Evolutionary conservation across 1,139 yeast genomes (phyloP), one percentile per base, ranked within the genome.

Genomic region (Wickerhamomyces sp.): DNA sequence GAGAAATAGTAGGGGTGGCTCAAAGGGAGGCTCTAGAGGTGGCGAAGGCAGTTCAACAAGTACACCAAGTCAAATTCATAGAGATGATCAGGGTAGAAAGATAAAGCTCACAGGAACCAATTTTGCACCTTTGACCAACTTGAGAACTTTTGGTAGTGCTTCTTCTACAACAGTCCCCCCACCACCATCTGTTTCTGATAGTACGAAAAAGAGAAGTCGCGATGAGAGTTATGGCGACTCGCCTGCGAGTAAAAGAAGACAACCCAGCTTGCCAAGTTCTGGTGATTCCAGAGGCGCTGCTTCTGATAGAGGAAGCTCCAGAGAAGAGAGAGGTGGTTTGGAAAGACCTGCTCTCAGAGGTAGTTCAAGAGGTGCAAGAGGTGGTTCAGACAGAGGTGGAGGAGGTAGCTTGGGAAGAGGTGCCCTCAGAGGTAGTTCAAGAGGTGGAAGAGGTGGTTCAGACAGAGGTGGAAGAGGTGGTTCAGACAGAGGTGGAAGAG

Each of bases 21-120:
- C 12, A 5, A 18, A 23, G 10, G 23, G 36, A 11, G 25, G 28
- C 19, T 10, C 12, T 6, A 18, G 26, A n/a, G 22, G 32, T 11
- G 12, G 21, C 7, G 10, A 19, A 6, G 17, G 19, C 15, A 6
- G 12, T 23, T 23, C 24, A 23, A 12, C 12, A 23, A 7, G 9
- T 7, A 10, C 21, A 8, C 7, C 7, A 19, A 7, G 10, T 7
- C 21, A 19, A 19, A 10, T 28, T 6, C 29, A 26, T 6, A 17
- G 6, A 5, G 30, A 28, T 28, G 24, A 21, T n/a, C 23, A 21
- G 7, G 36, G 37, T 7, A 13, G 32, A 8, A 16, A 21, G 4
- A 33, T 39, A 20, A 31, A 11, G 23, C 31, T 44, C 20, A 38
- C 45, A 7, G 46, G 44, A 7, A 28, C 47, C 15, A 44, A 44